Conservation (phyloP, 257 asterid genomes). For the Przewalskia tangutica region DNA sequence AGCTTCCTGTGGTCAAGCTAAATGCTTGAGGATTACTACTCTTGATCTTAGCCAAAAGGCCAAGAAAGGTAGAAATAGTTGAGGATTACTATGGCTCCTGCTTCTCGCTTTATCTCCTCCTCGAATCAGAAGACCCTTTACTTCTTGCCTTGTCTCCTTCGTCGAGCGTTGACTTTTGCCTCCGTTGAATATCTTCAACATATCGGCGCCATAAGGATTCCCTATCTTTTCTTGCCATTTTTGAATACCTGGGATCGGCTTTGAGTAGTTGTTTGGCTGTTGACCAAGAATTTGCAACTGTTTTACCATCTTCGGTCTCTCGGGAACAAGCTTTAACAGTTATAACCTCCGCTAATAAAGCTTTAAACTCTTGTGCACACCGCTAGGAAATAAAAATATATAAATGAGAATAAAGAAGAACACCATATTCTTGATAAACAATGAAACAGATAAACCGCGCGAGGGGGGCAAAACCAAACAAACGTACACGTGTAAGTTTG, state of each 20-base stretch:
- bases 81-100: neutral
- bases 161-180: slow-evolving; percentile 35
- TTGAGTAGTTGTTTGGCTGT: slow-evolving; percentile 69
- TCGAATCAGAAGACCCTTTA: slow-evolving; percentile 33
- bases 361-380: slow-evolving; percentile 48
- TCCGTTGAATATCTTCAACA: slow-evolving; percentile 63
- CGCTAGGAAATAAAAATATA: slow-evolving; percentile 33
- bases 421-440: neutral
- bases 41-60: slow-evolving; percentile 30
- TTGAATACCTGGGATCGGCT: slow-evolving; percentile 64
- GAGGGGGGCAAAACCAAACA: neutral
- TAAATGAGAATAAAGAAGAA: neutral
- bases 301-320: slow-evolving; percentile 70
- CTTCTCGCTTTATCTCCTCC: neutral
- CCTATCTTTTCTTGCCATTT: slow-evolving; percentile 79
- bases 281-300: slow-evolving; percentile 74
- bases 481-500: too few species aligned
- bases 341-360: slow-evolving; percentile 51
- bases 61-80: slow-evolving; percentile 17
- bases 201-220: slow-evolving; percentile 82
- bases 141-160: slow-evolving; percentile 44
- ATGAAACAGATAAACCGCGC: neutral
- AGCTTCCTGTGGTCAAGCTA: neutral
- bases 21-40: slow-evolving; percentile 6
- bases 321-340: slow-evolving; percentile 54